phyloP scores from a whole-genome alignment of 352 stramenopile species.

The Pythium utonaiense region DNA sequence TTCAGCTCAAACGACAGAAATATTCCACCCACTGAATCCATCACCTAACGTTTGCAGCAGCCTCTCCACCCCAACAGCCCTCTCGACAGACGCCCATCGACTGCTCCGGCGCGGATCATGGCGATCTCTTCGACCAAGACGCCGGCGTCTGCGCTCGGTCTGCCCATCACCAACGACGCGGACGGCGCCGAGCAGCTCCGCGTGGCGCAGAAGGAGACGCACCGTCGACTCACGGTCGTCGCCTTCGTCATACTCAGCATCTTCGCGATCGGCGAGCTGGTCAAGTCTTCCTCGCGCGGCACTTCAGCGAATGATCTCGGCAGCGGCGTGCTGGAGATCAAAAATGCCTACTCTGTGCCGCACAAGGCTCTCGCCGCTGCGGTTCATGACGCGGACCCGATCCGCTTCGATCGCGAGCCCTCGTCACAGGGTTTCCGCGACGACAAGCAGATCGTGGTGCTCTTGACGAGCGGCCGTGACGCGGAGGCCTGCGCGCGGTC shows the following conservation, averaged over 20 bases:
- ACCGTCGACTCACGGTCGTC: conserved; percentile 5
- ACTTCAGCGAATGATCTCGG: not conserved
- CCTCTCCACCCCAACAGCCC: too few relatives aligned
- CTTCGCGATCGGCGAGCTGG: conserved; percentile 14
- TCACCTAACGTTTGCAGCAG: too few relatives aligned
- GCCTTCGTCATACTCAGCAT: conserved; percentile 18
- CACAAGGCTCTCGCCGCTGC: not conserved
- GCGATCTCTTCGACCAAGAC: not conserved
- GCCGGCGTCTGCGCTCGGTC: not conserved
- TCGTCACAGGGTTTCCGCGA: conserved; percentile 42
- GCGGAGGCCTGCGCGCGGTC: conserved; percentile 48
- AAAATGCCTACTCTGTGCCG: conserved; percentile 11
- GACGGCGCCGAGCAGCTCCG: conserved; percentile 13
- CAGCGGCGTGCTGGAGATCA: conserved; percentile 16
- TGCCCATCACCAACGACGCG: conserved; percentile 2
- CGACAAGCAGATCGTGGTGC: conserved; percentile 69
- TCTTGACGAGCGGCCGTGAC: conserved; percentile 70
- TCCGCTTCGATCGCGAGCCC: conserved; percentile 7
- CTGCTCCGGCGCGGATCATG: too few relatives aligned
- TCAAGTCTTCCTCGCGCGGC: not conserved
- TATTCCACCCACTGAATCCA: conserved; percentile 1
- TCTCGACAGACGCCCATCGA: too few relatives aligned
- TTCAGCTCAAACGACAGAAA: not conserved
- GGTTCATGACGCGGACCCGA: not conserved
- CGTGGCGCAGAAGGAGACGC: conserved; percentile 14